Evolutionary conservation across 2,329 filamentous ascomycete genomes (phyloP).

Genomic region (Fusarium newnesense): DNA sequence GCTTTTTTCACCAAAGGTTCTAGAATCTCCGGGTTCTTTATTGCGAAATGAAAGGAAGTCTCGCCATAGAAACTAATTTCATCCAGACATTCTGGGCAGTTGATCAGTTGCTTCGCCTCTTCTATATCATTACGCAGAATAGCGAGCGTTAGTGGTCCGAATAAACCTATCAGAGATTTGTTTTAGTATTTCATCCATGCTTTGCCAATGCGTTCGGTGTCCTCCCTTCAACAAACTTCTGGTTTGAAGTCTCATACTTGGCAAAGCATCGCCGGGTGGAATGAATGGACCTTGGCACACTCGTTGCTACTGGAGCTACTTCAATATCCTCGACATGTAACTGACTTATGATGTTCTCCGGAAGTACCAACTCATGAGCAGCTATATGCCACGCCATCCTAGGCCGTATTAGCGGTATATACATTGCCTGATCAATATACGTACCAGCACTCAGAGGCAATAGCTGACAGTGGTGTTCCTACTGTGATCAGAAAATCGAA

Average conservation of each 20-base stretch:
- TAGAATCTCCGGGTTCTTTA: neutral
- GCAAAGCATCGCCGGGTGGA: neutral
- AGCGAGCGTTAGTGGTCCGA: neutral
- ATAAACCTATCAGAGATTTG: too few relatives aligned
- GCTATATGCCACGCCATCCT: neutral
- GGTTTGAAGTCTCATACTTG: neutral
- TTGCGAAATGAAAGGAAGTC: neutral
- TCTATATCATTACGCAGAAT: neutral
- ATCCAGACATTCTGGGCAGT: neutral
- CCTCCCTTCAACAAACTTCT: too few relatives aligned
- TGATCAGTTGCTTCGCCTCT: neutral
- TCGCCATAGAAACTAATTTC: neutral
- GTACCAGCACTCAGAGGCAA: accelerated
- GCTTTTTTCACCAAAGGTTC: neutral
- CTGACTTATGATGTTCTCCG: accelerated
- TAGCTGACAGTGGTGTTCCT: neutral
- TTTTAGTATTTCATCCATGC: too few relatives aligned
- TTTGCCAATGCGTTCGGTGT: too few relatives aligned
- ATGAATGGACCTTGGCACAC: accelerated
- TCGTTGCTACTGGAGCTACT: too few relatives aligned
- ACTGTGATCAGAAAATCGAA: neutral
- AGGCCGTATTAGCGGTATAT: accelerated
- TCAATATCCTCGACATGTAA: neutral
- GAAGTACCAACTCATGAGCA: accelerated
- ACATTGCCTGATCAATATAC: accelerated